Conservation (phyloP, 2,329 filamentous ascomycete genomes). For the Harringtonia aguacate region DNA sequence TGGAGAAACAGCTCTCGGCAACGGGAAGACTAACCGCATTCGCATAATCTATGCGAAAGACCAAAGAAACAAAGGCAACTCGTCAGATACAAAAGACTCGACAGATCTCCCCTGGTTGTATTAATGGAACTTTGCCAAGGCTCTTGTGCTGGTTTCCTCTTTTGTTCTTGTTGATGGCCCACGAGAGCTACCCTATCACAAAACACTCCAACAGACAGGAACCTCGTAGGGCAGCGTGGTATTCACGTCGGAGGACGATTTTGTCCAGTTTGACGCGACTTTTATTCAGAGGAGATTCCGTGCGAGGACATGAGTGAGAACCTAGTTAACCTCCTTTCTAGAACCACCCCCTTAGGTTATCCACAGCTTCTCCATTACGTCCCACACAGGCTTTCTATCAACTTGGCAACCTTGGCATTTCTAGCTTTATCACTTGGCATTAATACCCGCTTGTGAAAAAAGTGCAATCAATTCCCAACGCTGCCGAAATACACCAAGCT, state of each 20-base stretch:
- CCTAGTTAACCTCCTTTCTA: neutral
- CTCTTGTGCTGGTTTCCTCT: neutral
- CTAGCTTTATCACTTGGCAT: neutral
- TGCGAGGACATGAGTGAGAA: no score
- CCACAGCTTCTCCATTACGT: neutral
- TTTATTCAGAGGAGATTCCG: no score
- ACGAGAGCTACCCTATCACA: neutral
- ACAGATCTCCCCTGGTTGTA: neutral
- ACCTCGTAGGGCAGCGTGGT: neutral
- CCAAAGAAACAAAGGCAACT: neutral
- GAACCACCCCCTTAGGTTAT: neutral
- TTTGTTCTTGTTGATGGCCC: constrained; percentile 3
- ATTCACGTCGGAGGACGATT: neutral
- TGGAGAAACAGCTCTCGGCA: neutral
- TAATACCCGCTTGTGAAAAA: neutral
- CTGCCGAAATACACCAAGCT: neutral
- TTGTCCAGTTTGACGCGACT: neutral
- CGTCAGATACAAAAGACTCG: neutral
- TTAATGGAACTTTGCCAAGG: neutral
- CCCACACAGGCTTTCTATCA: neutral
- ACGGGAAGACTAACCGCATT: neutral
- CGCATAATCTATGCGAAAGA: neutral
- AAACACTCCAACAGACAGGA: no score
- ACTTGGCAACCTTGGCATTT: neutral
- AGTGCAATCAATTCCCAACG: neutral